Conservation (phyloP, 2,329 filamentous ascomycete genomes). For the Fusarium verticillioides region DNA sequence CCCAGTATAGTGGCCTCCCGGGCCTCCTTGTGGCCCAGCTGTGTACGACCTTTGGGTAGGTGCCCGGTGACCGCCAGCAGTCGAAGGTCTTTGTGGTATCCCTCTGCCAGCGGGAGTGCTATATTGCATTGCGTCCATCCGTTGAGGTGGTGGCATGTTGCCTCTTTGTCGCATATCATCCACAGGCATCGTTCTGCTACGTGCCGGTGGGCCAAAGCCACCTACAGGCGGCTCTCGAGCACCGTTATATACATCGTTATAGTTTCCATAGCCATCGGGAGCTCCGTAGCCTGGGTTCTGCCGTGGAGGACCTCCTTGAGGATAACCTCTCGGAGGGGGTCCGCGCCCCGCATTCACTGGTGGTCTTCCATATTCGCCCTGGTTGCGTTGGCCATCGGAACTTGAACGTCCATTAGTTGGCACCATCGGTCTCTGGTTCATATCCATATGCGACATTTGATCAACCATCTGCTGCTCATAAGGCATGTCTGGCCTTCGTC, state of each 20-base stretch:
- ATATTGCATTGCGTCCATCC: conserved; percentile 59
- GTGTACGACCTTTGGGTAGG: conserved; percentile 65
- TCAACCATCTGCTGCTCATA: conserved; percentile 48
- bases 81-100: conserved; percentile 65
- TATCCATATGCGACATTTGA: conserved; percentile 51
- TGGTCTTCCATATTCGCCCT: conserved; percentile 44
- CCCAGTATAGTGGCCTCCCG: conserved; percentile 48
- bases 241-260: conserved; percentile 43
- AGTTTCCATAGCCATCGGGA: conserved; percentile 42
- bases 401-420: conserved; percentile 38
- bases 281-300: conserved; percentile 40
- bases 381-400: conserved; percentile 42
- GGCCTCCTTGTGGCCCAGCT: conserved; percentile 52
- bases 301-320: conserved; percentile 46
- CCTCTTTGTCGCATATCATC: conserved; percentile 58
- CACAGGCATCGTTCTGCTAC: conserved; percentile 71
- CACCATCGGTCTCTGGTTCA: conserved; percentile 46
- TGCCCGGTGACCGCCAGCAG: conserved; percentile 63
- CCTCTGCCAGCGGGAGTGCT: conserved; percentile 58
- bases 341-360: conserved; percentile 43
- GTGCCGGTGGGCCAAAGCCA: conserved; percentile 62
- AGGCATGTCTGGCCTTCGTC: conserved; percentile 37
- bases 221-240: conserved; percentile 50
- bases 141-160: conserved; percentile 49
- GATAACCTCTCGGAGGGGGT: conserved; percentile 49